These are phyloP conservation scores for Pyronema omphalodes DNA, from an alignment of 495 filamentous ascomycete species.

Conservation along the genomic window DNA sequence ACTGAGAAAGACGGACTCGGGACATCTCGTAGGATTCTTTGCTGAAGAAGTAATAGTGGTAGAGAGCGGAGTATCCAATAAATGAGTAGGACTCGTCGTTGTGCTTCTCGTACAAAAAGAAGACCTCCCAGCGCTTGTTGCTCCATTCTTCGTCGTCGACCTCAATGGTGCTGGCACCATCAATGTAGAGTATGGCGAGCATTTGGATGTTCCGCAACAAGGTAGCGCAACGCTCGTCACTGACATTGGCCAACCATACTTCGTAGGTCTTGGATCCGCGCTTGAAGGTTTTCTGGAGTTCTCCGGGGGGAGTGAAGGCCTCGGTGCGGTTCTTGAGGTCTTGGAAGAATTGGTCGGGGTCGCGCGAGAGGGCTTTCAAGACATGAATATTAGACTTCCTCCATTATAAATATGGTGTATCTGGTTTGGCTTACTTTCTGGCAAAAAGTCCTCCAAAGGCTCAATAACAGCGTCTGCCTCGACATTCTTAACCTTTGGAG, in stretches of 20 bases:
- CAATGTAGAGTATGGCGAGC: slow-evolving; percentile 72
- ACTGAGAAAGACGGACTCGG: slow-evolving; percentile 78
- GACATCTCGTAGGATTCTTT: slow-evolving; percentile 24
- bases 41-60: slow-evolving; percentile 55
- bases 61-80: slow-evolving; percentile 72
- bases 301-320: slow-evolving; percentile 41
- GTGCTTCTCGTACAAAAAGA: slow-evolving; percentile 33
- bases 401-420: too few relatives aligned
- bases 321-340: slow-evolving; percentile 16
- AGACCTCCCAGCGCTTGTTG: slow-evolving; percentile 70
- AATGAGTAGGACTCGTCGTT: slow-evolving; percentile 46
- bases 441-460: slow-evolving; percentile 47
- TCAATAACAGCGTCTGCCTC: slow-evolving; percentile 47
- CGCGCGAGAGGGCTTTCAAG: slow-evolving; percentile 3
- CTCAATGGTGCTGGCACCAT: slow-evolving; percentile 59
- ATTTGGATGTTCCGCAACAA: slow-evolving; percentile 56
- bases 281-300: slow-evolving; percentile 28
- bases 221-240: slow-evolving; percentile 33
- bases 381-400: neutral
- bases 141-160: slow-evolving; percentile 56
- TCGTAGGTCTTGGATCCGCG: slow-evolving; percentile 28
- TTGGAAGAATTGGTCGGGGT: slow-evolving; percentile 11
- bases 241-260: slow-evolving; percentile 34
- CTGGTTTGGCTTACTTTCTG: slow-evolving; percentile 24
- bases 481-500: slow-evolving; percentile 51